Base-by-base conservation (phyloP, 768 basidiomycete species). In the Russula virescens region DNA sequence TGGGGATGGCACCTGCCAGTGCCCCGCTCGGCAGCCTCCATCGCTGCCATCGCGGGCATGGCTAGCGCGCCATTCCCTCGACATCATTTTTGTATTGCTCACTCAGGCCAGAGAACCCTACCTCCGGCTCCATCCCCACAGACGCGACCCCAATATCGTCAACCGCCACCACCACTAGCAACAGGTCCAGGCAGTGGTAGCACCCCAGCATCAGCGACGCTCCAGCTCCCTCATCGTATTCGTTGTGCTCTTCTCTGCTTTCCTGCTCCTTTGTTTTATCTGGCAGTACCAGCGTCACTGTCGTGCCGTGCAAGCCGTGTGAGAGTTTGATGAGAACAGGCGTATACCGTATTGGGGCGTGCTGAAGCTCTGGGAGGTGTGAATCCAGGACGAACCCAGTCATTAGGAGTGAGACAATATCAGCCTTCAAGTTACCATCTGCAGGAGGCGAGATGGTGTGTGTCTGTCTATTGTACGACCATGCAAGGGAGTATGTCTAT, bases 381-480 rank as follows among this genome's bases (percentile, higher is more conserved):
- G 64, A 55, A 42, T 49, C 6, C 43, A 50, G 23, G 55, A 38
- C 18, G 64, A 57, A 11, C 49, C 52, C n/a, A 38, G n/a, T 25
- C 38, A 26, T 16, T 46, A 47, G 48, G 25, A 49, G 21, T 60
- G 58, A 58, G 58, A 43, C 38, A 50, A 13, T 40, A 18, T 55
- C 58, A 54, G 16, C n/a, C n/a, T n/a, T n/a, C n/a, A n/a, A n/a
- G n/a, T 94, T 59, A 87, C 90, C 0, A 94, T 94, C 68, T 82
- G 88, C 46, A 91, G 85, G 71, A 91, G 91, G 4, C 88, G 77
- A 74, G 84, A 82, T 23, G 91, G 91, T 23, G 89, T 91, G 0
- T 79, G 91, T 61, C n/a, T n/a, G n/a, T n/a, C 75, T 94, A 60
- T 89, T 87, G 53, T 91, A 93, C 71, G 89, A 92, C 68, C 91